Base-by-base conservation (phyloP, 345 rosid genomes). In the Salix arbutifolia region DNA sequence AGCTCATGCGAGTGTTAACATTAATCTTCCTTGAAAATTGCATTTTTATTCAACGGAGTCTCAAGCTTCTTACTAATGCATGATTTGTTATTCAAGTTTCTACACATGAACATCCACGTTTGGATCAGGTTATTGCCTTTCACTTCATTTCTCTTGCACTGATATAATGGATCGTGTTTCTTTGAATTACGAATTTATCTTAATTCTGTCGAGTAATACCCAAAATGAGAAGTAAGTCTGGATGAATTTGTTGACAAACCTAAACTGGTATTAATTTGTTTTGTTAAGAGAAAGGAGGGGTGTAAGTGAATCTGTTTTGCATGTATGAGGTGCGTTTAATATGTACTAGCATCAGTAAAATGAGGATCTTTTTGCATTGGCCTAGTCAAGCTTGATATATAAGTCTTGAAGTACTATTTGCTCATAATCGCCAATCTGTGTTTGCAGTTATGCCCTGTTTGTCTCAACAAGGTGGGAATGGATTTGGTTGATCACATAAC, bases 361-460 rank as follows among this genome's bases (percentile, higher is more conserved):
- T 73, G 65, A 26, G 58, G 13, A 14, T 37, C 19, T 25, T 33
- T 65, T 42, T 48, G 12, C 4, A 11, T 38, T 16, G 28, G 76
- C 19, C 2, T 37, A 21, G 1, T 38, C 8, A 53, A 65, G 65
- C 10, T 37, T 30, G 37, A 52, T 52, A 4, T 30, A 67, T 42
- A 21, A 25, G 31, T 71, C 37, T 69, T 48, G 7, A 53, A 61
- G 21, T 35, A n/a, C 71, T 33, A 69, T 65, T 64, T 79, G 56
- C 79, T 75, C 21, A 64, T 25, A 10, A 33, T 40, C 21, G 23
- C 11, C 48, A 25, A 44, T 37, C 7, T 26, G 35, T 48, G 18
- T 37, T 68, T 68, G 73, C 84, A 81, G 84, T 73, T 77, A 17
- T 81, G 84, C 30, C 80, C 84, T 60, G 84, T 81, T 40, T 81